Conservation (phyloP, 345 rosid species). For the Sonneratia alba region DNA sequence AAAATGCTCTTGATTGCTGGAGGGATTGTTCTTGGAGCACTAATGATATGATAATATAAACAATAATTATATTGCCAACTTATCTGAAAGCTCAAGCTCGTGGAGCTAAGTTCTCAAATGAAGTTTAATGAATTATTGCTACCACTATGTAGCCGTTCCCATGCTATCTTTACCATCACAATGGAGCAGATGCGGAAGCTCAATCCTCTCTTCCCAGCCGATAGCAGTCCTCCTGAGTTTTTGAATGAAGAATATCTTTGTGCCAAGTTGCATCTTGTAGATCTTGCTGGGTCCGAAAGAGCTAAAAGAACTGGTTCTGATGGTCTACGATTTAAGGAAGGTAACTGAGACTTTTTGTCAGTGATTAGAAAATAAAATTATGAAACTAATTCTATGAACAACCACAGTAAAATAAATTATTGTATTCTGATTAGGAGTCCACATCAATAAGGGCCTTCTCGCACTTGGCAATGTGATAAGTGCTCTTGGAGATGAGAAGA, state of each 20-base stretch:
- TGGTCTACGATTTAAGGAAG: conserved; percentile 96
- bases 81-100: background rate
- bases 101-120: background rate
- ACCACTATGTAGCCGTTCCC: conserved; percentile 69
- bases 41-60: background rate
- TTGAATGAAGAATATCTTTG: conserved; percentile 88
- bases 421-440: conserved; percentile 57
- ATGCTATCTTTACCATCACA: conserved; percentile 96
- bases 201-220: conserved; percentile 47
- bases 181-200: conserved; percentile 88
- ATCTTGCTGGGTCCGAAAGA: conserved; percentile 98
- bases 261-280: conserved; percentile 96
- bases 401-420: conserved; percentile 12
- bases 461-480: conserved; percentile 99
- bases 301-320: conserved; percentile 98
- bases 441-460: conserved; percentile 94
- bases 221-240: conserved; percentile 41
- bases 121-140: conserved; percentile 7
- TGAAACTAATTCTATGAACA: background rate
- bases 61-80: background rate
- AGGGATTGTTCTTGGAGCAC: background rate
- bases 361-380: background rate
- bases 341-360: conserved; percentile 22
- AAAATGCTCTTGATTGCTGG: background rate
- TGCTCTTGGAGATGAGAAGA: conserved; percentile 97